Conservation (phyloP, 768 basidiomycete species). For the Panaeolus cyanescens region DNA sequence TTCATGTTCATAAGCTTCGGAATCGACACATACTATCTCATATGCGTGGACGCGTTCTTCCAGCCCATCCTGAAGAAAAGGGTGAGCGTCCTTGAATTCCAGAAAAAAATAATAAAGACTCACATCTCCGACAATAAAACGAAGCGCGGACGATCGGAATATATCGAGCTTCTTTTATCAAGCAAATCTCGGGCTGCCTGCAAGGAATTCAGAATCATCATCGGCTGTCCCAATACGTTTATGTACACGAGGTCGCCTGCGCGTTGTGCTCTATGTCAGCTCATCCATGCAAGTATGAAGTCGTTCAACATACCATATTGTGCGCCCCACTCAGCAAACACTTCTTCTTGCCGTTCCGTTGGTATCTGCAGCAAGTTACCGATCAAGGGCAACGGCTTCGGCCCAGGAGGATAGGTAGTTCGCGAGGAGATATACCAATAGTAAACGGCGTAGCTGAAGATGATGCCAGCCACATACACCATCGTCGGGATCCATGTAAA, state of each 20-base stretch:
- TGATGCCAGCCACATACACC: slow-evolving; percentile 12
- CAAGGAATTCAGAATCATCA: slow-evolving; percentile 51
- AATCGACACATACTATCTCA: slow-evolving; percentile 46
- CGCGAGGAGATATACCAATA: slow-evolving; percentile 24
- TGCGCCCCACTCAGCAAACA: slow-evolving; percentile 41
- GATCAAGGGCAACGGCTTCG: slow-evolving; percentile 43
- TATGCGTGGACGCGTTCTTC: slow-evolving; percentile 47
- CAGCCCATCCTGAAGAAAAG: slow-evolving; percentile 46
- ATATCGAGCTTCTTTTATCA: slow-evolving; percentile 55
- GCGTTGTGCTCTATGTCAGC: slow-evolving; percentile 2
- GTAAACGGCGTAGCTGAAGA: slow-evolving; percentile 16
- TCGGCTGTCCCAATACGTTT: slow-evolving; percentile 43
- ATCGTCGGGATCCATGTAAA: slow-evolving; percentile 16
- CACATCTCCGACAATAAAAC: slow-evolving; percentile 50
- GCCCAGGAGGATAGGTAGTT: slow-evolving; percentile 47
- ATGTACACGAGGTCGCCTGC: slow-evolving; percentile 47
- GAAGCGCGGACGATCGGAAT: slow-evolving; percentile 53
- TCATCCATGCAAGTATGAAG: not conserved
- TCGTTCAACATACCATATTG: slow-evolving; percentile 40
- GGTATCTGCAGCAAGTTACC: slow-evolving; percentile 52
- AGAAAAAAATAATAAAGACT: slow-evolving; percentile 17
- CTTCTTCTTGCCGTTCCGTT: slow-evolving; percentile 35
- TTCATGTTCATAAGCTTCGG: slow-evolving; percentile 6
- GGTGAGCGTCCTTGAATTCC: not conserved
- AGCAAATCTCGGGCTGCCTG: slow-evolving; percentile 48